phyloP scores from a whole-genome alignment of 2,329 filamentous ascomycete species.

The Drechslerella stenobrocha region DNA sequence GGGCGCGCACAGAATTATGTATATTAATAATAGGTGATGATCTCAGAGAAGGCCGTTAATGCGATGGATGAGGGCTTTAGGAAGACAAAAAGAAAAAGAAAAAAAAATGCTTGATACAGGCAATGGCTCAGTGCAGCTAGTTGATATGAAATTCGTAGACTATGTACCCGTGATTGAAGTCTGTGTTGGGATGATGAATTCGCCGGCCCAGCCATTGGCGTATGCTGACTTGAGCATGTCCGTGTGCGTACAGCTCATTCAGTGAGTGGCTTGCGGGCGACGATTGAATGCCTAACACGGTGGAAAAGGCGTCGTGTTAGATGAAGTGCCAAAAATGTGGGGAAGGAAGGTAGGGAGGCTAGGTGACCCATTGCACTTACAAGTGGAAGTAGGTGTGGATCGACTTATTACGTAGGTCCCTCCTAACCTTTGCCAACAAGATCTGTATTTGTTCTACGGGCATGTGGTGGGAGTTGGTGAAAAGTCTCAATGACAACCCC shows the following conservation, averaged over 20 bases:
- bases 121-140: no score
- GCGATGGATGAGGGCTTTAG: no score
- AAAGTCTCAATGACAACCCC: slow-evolving; percentile 61
- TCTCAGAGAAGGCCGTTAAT: no score
- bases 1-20: no score
- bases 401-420: slow-evolving; percentile 55
- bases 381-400: slow-evolving; percentile 57
- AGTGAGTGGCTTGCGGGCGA: slow-evolving; percentile 6
- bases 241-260: background rate
- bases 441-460: slow-evolving; percentile 59
- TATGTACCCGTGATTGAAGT: no score
- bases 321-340: background rate
- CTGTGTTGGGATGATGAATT: no score
- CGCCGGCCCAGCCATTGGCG: no score
- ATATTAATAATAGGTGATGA: no score
- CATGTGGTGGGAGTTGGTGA: slow-evolving; percentile 61
- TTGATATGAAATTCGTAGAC: no score
- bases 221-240: no score
- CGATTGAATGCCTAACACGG: slow-evolving; percentile 13
- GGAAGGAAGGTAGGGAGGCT: background rate
- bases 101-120: no score
- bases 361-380: slow-evolving; percentile 51
- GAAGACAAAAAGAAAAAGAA: no score
- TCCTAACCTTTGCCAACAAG: slow-evolving; percentile 60
- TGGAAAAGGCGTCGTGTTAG: background rate